A percentile compares a stretch with the other conserved stretches of the same genome.
Evolutionary conservation across 768 basidiomycete genomes (phyloP).

Genomic region (Agaricus blazei): DNA sequence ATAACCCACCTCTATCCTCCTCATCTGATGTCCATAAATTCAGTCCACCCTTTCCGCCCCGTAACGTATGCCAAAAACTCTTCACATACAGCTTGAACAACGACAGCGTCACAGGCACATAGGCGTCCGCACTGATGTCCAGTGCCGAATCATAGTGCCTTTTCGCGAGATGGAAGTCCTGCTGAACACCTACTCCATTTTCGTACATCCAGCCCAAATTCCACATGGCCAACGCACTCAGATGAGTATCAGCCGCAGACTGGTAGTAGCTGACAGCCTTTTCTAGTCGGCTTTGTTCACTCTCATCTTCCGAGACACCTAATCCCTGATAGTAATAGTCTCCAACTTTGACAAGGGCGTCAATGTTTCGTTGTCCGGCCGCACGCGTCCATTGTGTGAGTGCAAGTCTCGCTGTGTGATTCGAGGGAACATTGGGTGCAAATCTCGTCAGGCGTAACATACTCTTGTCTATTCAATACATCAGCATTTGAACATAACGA

Average conservation of each 20-base stretch:
- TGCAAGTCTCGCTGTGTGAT: constrained; percentile 77
- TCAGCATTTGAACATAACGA: neutral
- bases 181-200: constrained; percentile 87
- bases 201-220: constrained; percentile 99
- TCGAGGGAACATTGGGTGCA: constrained; percentile 67
- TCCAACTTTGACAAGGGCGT: constrained; percentile 95
- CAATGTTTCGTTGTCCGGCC: constrained; percentile 90
- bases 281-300: constrained; percentile 61
- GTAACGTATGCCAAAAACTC: constrained; percentile 79
- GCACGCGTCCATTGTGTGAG: constrained; percentile 94
- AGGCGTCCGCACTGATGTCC: constrained; percentile 86
- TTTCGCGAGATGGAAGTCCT: constrained; percentile 96
- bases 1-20: constrained; percentile 34
- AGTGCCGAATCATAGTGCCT: constrained; percentile 89
- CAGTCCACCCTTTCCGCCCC: constrained; percentile 65
- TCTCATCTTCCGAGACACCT: constrained; percentile 65
- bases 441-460: constrained; percentile 64
- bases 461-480: constrained; percentile 51
- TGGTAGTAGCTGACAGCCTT: constrained; percentile 94
- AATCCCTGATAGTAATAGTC: constrained; percentile 95
- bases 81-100: constrained; percentile 76
- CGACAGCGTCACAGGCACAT: constrained; percentile 81
- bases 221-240: constrained; percentile 96
- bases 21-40: constrained; percentile 61
- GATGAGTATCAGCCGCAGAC: constrained; percentile 87